Base-by-base conservation (phyloP, 805 yeast genomes). In the Candida fluviatilis region DNA sequence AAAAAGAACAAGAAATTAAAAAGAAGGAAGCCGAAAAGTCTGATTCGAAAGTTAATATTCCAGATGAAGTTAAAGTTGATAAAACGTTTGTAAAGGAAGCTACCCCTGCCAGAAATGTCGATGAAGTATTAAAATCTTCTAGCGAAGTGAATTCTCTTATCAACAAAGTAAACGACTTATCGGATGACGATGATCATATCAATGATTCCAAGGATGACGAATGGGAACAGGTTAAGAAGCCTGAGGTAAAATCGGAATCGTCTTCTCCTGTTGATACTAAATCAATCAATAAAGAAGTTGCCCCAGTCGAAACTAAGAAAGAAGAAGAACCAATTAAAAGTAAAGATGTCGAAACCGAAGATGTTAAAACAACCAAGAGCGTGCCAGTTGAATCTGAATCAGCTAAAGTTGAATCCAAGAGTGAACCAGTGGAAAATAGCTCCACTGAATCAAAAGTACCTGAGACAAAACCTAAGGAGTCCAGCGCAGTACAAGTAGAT, bases 181-280 rank as follows among this genome's bases (percentile, higher is more conserved):
- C 68, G 14, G 71, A 68, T 38, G 58, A 62, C 19, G 72, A 69
- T 36, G 70, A 63, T 35, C 49, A 38, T 17, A 39, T 38, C 6
- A 54, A 51, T 33, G 55, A 53, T 29, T 46, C 48, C 12, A 54
- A 57, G 33, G 68, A 60, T 37, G 71, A 65, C 21, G 69, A 60
- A 13, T 66, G 68, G 73, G 72, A 61, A 47, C 71, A 54, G 51
- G 67, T 57, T 18, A 55, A 48, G 50, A 60, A 52, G 41, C 58
- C 66, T 13, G 55, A 42, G 16, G 47, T 34, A 6, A 34, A 33
- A 7, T 19, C 28, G 5, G 35, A 12, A 5, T n/a, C 18, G 5
- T 13, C 35, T 8, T 5, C 34, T 10, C 34, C 34, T 17, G 18
- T 34, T 8, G 14, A 17, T 30, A 30, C 32, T 6, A 15, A 30